Percentiles rank a stretch among this genome's conserved stretches.
These are phyloP conservation scores for Lactarius quietus DNA, from an alignment of 768 basidiomycete genomes.

Conservation along the genomic window DNA sequence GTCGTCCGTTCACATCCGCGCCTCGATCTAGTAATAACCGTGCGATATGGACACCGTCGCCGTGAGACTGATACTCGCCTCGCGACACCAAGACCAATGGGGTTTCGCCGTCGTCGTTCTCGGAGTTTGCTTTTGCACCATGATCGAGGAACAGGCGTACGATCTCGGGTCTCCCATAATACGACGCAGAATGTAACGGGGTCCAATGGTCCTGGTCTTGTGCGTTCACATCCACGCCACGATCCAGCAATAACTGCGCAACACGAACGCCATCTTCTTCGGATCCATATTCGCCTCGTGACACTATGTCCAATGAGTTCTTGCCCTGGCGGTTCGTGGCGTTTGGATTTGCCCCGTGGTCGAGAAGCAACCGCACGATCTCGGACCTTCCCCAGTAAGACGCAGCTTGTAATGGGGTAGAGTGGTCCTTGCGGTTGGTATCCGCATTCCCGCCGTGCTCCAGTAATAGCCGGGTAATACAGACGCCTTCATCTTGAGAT, in stretches of 20 bases:
- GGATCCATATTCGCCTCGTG: neutral
- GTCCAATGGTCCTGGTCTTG: neutral
- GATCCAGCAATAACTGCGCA: neutral
- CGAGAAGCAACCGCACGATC: neutral
- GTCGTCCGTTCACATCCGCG: neutral
- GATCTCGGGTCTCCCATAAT: neutral
- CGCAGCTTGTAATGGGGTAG: neutral
- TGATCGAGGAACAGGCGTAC: neutral
- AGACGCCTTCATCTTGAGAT: neutral
- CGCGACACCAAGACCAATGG: neutral
- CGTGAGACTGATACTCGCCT: neutral
- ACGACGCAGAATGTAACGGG: neutral
- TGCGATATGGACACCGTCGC: neutral
- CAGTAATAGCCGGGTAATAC: neutral
- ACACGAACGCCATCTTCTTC: neutral
- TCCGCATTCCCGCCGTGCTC: neutral
- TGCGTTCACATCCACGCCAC: neutral
- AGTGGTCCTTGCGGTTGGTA: neutral
- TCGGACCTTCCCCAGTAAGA: neutral
- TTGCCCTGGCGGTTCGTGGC: neutral
- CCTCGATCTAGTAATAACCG: neutral
- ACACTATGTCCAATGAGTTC: neutral
- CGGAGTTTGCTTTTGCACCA: neutral
- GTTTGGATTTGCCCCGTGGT: neutral
- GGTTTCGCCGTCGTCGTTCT: neutral